Percentiles rank a stretch among this genome's conserved stretches.
Conservation (phyloP, 1,284 basidiomycete species). For the Ceratobasidium sp. region DNA sequence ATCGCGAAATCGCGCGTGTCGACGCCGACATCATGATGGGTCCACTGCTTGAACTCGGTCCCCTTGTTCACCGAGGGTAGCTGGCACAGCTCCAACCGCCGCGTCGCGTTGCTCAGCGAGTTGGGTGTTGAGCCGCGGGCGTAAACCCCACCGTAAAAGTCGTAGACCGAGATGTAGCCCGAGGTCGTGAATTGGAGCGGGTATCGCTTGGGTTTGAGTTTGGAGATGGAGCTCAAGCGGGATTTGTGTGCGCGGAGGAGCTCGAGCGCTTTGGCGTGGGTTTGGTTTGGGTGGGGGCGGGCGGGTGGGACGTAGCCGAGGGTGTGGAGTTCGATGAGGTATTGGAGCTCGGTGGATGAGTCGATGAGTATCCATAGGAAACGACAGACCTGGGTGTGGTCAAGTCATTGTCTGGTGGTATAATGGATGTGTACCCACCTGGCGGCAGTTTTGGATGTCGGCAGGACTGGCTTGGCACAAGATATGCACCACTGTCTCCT, state of each 20-base stretch:
- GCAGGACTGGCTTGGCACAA: neutral
- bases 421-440: neutral
- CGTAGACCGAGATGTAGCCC: slow-evolving; percentile 12
- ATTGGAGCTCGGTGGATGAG: slow-evolving; percentile 17
- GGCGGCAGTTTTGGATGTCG: slow-evolving; percentile 4
- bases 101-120: neutral
- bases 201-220: neutral
- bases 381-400: slow-evolving; percentile 17
- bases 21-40: slow-evolving; percentile 13
- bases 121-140: slow-evolving; percentile 11
- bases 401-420: neutral
- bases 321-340: slow-evolving; percentile 10
- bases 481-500: slow-evolving; percentile 11
- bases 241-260: neutral
- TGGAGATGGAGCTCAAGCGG: neutral
- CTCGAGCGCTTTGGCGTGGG: slow-evolving; percentile 1
- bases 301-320: slow-evolving; percentile 23
- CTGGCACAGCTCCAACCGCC: slow-evolving; percentile 22
- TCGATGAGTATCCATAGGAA: slow-evolving; percentile 9
- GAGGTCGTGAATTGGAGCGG: neutral
- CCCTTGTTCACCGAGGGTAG: slow-evolving; percentile 26
- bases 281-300: slow-evolving; percentile 1
- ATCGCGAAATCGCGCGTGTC: slow-evolving; percentile 17
- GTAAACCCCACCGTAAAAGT: slow-evolving; percentile 34
- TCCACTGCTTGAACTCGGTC: slow-evolving; percentile 21